phyloP scores from a whole-genome alignment of 495 filamentous ascomycete genomes.

The Echria macrotheca region DNA sequence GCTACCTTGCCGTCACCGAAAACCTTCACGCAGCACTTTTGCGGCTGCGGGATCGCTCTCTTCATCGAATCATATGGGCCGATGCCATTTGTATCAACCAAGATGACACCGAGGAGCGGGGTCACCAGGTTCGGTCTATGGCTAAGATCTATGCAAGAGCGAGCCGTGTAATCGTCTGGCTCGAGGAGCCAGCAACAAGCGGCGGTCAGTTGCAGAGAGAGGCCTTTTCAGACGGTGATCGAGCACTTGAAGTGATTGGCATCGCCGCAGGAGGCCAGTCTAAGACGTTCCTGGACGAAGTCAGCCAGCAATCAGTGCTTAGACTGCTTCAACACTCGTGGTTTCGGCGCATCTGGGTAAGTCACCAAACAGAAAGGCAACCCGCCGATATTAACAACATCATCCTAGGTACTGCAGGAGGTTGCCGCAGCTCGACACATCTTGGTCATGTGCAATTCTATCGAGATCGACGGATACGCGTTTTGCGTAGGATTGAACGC shows the following conservation, averaged over 20 bases:
- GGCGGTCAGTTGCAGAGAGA: conserved; percentile 12
- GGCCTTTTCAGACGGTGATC: background rate
- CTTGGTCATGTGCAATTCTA: background rate
- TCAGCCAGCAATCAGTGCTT: background rate
- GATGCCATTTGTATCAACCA: conserved; percentile 18
- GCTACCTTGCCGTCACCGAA: background rate
- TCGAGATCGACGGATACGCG: conserved; percentile 19
- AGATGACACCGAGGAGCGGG: conserved; percentile 12
- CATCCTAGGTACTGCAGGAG: conserved; percentile 5
- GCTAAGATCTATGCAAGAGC: conserved; percentile 33
- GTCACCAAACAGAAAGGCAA: background rate
- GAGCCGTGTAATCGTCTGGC: conserved; percentile 32
- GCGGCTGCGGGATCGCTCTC: background rate
- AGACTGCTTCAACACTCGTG: background rate
- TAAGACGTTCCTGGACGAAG: background rate
- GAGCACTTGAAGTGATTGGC: background rate
- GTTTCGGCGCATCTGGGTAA: conserved; percentile 8
- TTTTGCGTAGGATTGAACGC: background rate
- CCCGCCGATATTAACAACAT: background rate
- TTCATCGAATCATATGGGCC: background rate
- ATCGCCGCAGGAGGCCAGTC: background rate
- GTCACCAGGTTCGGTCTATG: conserved; percentile 22
- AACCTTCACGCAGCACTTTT: background rate
- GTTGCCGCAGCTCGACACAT: conserved; percentile 7
- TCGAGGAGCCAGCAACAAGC: conserved; percentile 26